A percentile compares a stretch with the other conserved stretches of the same genome.
phyloP scores from a whole-genome alignment of 2,329 filamentous ascomycete genomes.

The Ustulina deusta region DNA sequence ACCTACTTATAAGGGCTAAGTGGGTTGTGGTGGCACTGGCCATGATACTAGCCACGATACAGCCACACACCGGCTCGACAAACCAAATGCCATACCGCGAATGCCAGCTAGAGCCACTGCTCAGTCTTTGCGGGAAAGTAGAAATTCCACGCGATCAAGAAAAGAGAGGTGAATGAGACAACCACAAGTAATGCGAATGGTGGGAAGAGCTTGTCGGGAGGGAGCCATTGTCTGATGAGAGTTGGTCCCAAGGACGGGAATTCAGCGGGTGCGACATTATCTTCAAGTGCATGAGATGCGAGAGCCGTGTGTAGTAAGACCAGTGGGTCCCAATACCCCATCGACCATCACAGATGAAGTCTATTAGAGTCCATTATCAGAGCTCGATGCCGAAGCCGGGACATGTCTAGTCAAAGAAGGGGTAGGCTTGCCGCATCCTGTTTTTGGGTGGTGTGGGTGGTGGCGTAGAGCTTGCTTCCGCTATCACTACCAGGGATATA shows the following conservation, averaged over 20 bases:
- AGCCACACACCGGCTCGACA: too few relatives aligned
- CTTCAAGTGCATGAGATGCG: background rate
- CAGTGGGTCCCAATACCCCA: background rate
- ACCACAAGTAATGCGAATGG: background rate
- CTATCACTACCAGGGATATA: too few relatives aligned
- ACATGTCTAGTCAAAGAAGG: background rate
- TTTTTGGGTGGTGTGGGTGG: too few relatives aligned
- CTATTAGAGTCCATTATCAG: background rate
- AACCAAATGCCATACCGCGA: background rate
- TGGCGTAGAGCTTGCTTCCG: too few relatives aligned
- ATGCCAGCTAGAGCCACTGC: background rate
- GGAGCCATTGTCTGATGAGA: background rate
- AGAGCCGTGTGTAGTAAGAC: background rate
- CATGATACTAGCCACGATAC: background rate
- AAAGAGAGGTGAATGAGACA: background rate
- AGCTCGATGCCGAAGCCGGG: background rate
- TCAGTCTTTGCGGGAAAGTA: background rate
- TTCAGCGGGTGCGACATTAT: background rate
- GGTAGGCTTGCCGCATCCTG: too few relatives aligned
- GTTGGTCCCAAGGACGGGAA: background rate
- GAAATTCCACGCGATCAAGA: background rate
- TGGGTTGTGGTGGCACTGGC: too few relatives aligned
- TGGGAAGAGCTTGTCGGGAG: background rate
- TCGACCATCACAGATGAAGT: background rate
- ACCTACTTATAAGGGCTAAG: too few relatives aligned